Conservation (phyloP, 208 protist species). For the Tritrichomonas foetus region DNA sequence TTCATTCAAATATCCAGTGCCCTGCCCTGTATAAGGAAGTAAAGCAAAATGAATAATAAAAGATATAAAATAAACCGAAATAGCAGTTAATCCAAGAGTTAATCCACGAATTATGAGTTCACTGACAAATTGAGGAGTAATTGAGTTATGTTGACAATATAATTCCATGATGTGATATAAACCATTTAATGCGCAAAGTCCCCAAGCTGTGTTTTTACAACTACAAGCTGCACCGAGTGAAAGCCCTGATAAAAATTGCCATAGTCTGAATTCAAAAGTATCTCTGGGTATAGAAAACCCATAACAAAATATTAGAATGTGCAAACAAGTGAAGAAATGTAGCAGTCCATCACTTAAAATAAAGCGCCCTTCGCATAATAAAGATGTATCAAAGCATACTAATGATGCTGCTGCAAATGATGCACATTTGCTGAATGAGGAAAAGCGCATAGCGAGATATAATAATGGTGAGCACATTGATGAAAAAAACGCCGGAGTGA, state of each 20-base stretch:
- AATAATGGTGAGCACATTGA: slow-evolving; percentile 18
- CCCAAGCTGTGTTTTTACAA: slow-evolving; percentile 31
- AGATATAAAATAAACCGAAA: neutral
- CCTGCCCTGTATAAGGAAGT: neutral
- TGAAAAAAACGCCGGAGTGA: slow-evolving; percentile 3
- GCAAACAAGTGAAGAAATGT: neutral
- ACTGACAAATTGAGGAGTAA: neutral
- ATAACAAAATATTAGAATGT: neutral
- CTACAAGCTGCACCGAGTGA: slow-evolving; percentile 4
- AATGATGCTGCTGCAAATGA: neutral
- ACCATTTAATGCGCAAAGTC: neutral
- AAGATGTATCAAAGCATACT: slow-evolving; percentile 19
- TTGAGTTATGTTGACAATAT: neutral
- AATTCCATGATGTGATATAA: neutral
- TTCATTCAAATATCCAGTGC: neutral
- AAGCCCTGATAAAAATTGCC: neutral
- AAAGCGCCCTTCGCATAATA: neutral
- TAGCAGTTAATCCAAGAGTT: neutral
- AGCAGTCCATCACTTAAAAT: slow-evolving; percentile 37
- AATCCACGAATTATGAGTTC: neutral
- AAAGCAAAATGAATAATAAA: neutral
- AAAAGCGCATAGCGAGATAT: slow-evolving; percentile 9
- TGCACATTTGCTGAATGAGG: neutral
- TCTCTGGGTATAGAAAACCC: neutral
- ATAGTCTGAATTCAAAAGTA: neutral